Evolutionary conservation across 495 filamentous ascomycete species (phyloP), one percentile per base, ranked within the genome.

Genomic region (Neurospora tetrasperma): DNA sequence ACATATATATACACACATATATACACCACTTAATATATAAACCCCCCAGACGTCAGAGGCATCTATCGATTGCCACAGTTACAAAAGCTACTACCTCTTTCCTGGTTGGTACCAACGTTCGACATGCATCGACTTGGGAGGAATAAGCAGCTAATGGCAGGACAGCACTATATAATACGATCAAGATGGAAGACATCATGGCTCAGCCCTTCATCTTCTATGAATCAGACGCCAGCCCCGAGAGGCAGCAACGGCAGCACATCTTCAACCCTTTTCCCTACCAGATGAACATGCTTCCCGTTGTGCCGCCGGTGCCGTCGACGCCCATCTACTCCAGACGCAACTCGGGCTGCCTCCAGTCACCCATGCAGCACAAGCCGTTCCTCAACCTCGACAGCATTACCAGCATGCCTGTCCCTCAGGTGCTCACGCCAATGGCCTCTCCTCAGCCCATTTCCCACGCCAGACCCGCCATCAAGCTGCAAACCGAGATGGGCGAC

Each of bases 121-220:
- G 66, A 42, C 6, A 73, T 41, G 40, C 40, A 10, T 9, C 40
- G 54, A 69, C 71, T 77, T 76, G 70, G 78, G 73, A 70, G 66
- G 71, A 77, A 59, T 7, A 69, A 68, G 71, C 71, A 78, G 42
- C 44, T 75, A 71, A 59, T 54, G 54, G 54, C 54, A 66, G 54
- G 54, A 66, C 54, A 66, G 54, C 54, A 66, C 54, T 35, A 14
- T 35, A 66, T 66, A 66, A 35, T 66, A 35, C 54, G 31, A 69
- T 73, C 69, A 80, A 75, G 74, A 86, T 86, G 84, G 84, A 85
- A 41, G 73, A 77, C 78, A 84, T 78, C 69, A 84, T 84, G 82
- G 91, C 89, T 62, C 92, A 93, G 79, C 86, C 92, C 20, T 98
- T 96, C 87, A 94, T 92, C 89, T 97, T 95, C 86, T 98, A 97